Evolutionary conservation across 306 rosid species (phyloP).

Genomic region (Echinosophora koreensis): DNA sequence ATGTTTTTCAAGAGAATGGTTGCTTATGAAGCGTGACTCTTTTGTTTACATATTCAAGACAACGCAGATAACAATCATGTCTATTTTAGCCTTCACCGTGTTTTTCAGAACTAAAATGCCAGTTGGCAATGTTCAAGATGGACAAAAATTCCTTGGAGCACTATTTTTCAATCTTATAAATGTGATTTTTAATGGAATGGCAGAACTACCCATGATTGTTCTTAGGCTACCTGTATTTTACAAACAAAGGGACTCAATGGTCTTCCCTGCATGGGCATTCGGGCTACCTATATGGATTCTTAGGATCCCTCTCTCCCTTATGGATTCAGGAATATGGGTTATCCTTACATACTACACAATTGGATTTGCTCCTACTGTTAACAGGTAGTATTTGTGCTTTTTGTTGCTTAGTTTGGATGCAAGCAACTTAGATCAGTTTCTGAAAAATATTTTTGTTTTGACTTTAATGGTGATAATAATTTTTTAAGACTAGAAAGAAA

Average conservation of each 20-base stretch:
- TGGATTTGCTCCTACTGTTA: slow-evolving; percentile 84
- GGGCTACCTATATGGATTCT: slow-evolving; percentile 77
- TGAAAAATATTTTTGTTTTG: not conserved
- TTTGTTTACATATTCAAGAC: slow-evolving; percentile 73
- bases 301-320: slow-evolving; percentile 72
- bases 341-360: slow-evolving; percentile 77
- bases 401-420: not conserved
- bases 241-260: slow-evolving; percentile 79
- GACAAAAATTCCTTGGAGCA: slow-evolving; percentile 74
- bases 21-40: slow-evolving; percentile 68
- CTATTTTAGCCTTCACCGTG: slow-evolving; percentile 64
- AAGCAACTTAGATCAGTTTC: not conserved
- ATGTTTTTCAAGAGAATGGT: slow-evolving; percentile 78
- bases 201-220: slow-evolving; percentile 71
- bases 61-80: slow-evolving; percentile 62
- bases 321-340: slow-evolving; percentile 80
- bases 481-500: slow-evolving; percentile 4
- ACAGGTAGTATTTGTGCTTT: slow-evolving; percentile 57
- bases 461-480: not conserved
- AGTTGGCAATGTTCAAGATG: slow-evolving; percentile 60
- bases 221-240: slow-evolving; percentile 72
- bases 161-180: slow-evolving; percentile 67
- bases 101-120: slow-evolving; percentile 75
- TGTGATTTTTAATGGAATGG: slow-evolving; percentile 83
- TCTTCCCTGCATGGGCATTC: slow-evolving; percentile 89